phyloP scores from a whole-genome alignment of 1,284 basidiomycete species.

The Puccinia triticina region DNA sequence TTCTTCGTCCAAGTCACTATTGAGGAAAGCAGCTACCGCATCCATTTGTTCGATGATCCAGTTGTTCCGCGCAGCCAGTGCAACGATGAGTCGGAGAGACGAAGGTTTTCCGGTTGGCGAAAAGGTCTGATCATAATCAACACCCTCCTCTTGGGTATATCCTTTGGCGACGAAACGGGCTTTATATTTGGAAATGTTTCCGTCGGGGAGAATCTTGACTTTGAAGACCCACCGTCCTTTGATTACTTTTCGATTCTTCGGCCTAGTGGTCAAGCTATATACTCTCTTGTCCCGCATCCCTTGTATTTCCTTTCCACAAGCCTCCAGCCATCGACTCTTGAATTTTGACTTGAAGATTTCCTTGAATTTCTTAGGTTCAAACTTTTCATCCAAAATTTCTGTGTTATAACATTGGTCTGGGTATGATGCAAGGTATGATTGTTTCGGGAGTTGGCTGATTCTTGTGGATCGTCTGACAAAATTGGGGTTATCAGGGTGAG shows the following conservation, averaged over 20 bases:
- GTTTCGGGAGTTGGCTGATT: not conserved
- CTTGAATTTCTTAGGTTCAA: not conserved
- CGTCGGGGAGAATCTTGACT: conserved; percentile 37
- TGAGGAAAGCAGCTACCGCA: too few species aligned
- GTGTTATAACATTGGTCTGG: too few species aligned
- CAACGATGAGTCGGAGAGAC: conserved; percentile 44
- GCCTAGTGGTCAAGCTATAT: not conserved
- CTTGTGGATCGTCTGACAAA: not conserved
- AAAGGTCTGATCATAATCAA: too few species aligned
- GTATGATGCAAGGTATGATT: not conserved
- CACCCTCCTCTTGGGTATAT: conserved; percentile 49
- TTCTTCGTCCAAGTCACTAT: conserved; percentile 50
- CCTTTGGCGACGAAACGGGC: conserved; percentile 52
- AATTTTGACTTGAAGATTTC: not conserved
- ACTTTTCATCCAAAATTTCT: not conserved
- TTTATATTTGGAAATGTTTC: conserved; percentile 46
- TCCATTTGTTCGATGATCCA: conserved; percentile 49
- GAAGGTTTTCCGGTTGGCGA: conserved; percentile 25
- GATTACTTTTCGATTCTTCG: not conserved
- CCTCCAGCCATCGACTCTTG: not conserved
- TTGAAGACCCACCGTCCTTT: conserved; percentile 45
- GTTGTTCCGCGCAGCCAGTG: conserved; percentile 46
- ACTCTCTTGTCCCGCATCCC: not conserved
- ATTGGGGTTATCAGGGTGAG: not conserved
- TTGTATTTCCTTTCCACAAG: not conserved